These are phyloP conservation scores for Eimeria falciformis DNA, from an alignment of 169 alveolate genomes.

Conservation along the genomic window DNA sequence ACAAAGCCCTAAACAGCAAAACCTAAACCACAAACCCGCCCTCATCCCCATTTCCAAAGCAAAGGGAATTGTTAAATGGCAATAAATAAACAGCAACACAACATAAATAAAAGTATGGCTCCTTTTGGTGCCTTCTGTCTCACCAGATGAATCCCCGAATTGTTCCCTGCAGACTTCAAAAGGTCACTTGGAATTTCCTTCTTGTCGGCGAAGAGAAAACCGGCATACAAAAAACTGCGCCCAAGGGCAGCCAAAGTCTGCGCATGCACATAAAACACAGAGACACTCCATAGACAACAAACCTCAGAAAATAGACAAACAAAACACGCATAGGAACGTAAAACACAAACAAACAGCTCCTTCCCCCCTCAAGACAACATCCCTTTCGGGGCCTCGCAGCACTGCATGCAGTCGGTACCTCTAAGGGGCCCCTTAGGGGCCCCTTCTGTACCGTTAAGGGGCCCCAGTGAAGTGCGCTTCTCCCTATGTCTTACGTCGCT, in stretches of 20 bases:
- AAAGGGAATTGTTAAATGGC: background rate
- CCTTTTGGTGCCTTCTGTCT: background rate
- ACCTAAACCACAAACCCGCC: background rate
- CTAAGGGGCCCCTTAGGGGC: background rate
- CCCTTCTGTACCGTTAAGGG: background rate
- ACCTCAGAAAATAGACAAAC: too few species aligned
- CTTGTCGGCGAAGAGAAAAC: background rate
- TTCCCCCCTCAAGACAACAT: too few species aligned
- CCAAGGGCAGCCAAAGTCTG: constrained; percentile 3
- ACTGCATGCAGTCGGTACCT: too few species aligned
- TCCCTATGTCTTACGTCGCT: background rate
- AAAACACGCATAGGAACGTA: too few species aligned
- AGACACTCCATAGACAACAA: too few species aligned
- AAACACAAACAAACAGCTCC: too few species aligned
- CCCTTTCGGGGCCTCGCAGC: too few species aligned
- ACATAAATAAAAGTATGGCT: background rate
- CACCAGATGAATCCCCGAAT: background rate
- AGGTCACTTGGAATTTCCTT: background rate
- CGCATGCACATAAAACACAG: too few species aligned
- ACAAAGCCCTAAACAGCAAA: background rate
- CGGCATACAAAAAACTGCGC: constrained; percentile 16
- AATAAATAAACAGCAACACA: background rate
- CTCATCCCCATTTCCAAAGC: too few species aligned
- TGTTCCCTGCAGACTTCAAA: constrained; percentile 1
- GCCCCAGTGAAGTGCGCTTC: too few species aligned